Evolutionary conservation across 1,139 yeast species (phyloP).

Genomic region (Martiniozyma asiatica): DNA sequence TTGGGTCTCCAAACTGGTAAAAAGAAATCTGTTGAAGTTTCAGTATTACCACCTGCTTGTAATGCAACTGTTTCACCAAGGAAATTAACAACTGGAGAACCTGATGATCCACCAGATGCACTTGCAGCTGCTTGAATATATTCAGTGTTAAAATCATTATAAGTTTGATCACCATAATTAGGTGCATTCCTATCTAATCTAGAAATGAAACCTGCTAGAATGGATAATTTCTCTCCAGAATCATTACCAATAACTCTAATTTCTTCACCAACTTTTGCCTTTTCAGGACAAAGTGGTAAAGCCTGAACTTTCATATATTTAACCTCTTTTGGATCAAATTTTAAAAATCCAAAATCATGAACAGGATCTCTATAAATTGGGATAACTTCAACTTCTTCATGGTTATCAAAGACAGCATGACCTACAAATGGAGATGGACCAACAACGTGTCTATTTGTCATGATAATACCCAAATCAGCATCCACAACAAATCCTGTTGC

Average conservation of each 20-base stretch:
- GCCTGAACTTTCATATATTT: conserved; percentile 65
- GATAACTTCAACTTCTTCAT: conserved; percentile 80
- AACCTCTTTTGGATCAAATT: conserved; percentile 59
- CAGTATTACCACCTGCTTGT: conserved; percentile 90
- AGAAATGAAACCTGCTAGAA: conserved; percentile 80
- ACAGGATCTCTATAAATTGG: conserved; percentile 80
- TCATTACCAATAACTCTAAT: conserved; percentile 93
- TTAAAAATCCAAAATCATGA: conserved; percentile 74
- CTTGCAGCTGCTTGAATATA: conserved; percentile 95
- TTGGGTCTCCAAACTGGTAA: conserved; percentile 75
- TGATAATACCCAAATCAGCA: conserved; percentile 62
- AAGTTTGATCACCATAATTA: conserved; percentile 80
- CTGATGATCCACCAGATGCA: conserved; percentile 92
- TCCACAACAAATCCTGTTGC: conserved; percentile 97
- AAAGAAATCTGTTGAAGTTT: conserved; percentile 88
- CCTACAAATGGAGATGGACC: conserved; percentile 93
- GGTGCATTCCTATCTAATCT: conserved; percentile 92
- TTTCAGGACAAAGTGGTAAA: conserved; percentile 61
- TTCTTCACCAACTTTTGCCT: conserved; percentile 82
- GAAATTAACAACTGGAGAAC: conserved; percentile 86
- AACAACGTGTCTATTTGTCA: conserved; percentile 89
- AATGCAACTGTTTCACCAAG: conserved; percentile 83
- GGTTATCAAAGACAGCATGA: conserved; percentile 85
- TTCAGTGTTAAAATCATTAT: conserved; percentile 90
- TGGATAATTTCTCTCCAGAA: conserved; percentile 88